These are phyloP conservation scores for Xylaria sp. DNA, from an alignment of 495 filamentous ascomycete genomes.

Conservation along the genomic window DNA sequence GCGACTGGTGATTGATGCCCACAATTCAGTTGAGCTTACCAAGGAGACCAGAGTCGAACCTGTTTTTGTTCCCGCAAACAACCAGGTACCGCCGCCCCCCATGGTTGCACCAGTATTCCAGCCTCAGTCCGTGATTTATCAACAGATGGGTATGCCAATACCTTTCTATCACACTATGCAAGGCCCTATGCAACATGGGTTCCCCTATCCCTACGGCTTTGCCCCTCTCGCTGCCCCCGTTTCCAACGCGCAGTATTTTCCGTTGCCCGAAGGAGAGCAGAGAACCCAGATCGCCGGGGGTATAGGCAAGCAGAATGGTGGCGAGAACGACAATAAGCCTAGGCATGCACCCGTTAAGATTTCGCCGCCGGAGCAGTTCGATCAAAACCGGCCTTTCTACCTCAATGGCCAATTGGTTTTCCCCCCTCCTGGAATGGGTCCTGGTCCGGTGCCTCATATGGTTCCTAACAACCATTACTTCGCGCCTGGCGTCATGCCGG, in stretches of 20 bases:
- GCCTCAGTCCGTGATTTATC: constrained; percentile 22
- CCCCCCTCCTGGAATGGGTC: constrained; percentile 39
- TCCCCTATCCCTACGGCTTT: constrained; percentile 41
- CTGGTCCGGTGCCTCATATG: constrained; percentile 30
- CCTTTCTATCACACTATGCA: constrained; percentile 32
- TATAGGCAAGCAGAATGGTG: constrained; percentile 38
- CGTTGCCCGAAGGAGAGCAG: constrained; percentile 27
- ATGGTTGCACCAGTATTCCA: constrained; percentile 28
- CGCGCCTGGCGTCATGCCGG: constrained; percentile 24
- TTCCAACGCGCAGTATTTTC: constrained; percentile 23
- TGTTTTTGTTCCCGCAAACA: constrained; percentile 2
- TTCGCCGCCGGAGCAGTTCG: constrained; percentile 52
- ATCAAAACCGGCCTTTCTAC: constrained; percentile 53
- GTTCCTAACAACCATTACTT: constrained; percentile 30
- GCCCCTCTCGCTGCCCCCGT: constrained; percentile 28
- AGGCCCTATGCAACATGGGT: constrained; percentile 28
- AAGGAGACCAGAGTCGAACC: constrained; percentile 28
- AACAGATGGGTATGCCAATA: constrained; percentile 37
- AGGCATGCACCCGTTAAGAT: constrained; percentile 48
- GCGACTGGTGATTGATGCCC: constrained; percentile 28
- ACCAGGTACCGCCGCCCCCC: constrained; percentile 38
- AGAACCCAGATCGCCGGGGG: constrained; percentile 32
- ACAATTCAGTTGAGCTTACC: constrained; percentile 25
- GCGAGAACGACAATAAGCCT: constrained; percentile 40
- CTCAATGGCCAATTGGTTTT: constrained; percentile 58